A percentile compares a stretch with the other conserved stretches of the same genome.
Evolutionary conservation across 2,329 filamentous ascomycete genomes (phyloP).

Genomic region (Penicillium sp.): DNA sequence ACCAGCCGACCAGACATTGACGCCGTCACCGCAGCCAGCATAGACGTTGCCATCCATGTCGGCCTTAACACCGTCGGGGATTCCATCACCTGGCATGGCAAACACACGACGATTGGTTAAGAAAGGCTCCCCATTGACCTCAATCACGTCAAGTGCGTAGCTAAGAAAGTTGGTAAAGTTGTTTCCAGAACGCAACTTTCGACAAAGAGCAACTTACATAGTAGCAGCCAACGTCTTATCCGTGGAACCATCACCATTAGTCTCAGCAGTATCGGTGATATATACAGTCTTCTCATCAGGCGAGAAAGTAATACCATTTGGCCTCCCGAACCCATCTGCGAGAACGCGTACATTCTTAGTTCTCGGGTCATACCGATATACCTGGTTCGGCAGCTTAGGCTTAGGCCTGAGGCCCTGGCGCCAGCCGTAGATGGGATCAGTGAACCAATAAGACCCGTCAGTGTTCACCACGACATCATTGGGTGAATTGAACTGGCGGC

Average conservation of each 20-base stretch:
- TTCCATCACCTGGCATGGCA: conserved; percentile 48
- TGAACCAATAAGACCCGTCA: conserved; percentile 41
- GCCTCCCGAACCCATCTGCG: conserved; percentile 39
- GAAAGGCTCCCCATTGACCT: conserved; percentile 38
- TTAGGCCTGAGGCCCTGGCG: conserved; percentile 33
- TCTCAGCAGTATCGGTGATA: conserved; percentile 41
- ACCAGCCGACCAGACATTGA: conserved; percentile 53
- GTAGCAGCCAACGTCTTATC: conserved; percentile 20
- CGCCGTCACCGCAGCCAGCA: conserved; percentile 54
- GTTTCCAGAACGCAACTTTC: background rate
- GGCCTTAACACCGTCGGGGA: conserved; percentile 50
- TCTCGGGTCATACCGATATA: conserved; percentile 41
- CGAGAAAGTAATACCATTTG: conserved; percentile 45
- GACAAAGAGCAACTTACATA: conserved; percentile 25
- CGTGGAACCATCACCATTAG: conserved; percentile 21
- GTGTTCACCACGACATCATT: conserved; percentile 40
- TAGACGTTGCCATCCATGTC: conserved; percentile 57
- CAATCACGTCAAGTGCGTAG: conserved; percentile 52
- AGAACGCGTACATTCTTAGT: conserved; percentile 39
- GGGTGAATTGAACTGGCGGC: conserved; percentile 28
- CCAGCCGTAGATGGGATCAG: conserved; percentile 39
- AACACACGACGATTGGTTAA: conserved; percentile 54
- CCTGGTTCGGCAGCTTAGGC: conserved; percentile 36
- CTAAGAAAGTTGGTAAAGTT: conserved; percentile 8
- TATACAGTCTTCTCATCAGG: conserved; percentile 41